Base-by-base conservation (phyloP, 768 basidiomycete genomes). In the Rhodocollybia butyracea region DNA sequence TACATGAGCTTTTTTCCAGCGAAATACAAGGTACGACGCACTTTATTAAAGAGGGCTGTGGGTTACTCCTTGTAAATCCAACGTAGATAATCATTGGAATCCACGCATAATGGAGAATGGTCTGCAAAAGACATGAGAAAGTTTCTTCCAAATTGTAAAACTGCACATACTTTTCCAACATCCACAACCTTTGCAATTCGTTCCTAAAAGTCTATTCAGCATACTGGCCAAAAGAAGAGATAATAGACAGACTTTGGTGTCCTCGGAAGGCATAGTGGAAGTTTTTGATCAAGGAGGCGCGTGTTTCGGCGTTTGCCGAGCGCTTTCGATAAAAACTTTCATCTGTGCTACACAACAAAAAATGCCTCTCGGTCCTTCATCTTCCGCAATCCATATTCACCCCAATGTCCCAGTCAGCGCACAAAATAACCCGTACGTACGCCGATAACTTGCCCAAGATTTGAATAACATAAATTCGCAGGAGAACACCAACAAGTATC, bases 51-150 rank as follows among this genome's bases (percentile, higher is more conserved):
- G 93, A 94, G 19, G 95, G 95, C 63, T 94, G 92, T 29, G 95
- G 95, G 67, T 89, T 92, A 67, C 92, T 94, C 62, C 89, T 78
- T 51, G 89, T 91, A 76, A 91, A 97, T 32, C 95, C 96, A 66
- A 97, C 81, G 71, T 94, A 97, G 65, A 98, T 95, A 66, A 98
- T 92, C 67, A 95, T 75, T 30, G 96, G 96, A 65, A 98, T 94
- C 93, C 95, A 98, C 60, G 87, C 88, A 63, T 94, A 97, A 73
- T 97, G 94, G 51, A 97, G 68, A 64, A 94, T 80, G 57, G 89
- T 93, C 94, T 97, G 65, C 22, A 32, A 36, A 8, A 40, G 39
- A 15, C 1, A 19, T 10, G 39, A 17, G 8, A 17, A n/a, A 3
- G 39, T 40, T 40, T 21, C n/a, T 40, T 36, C 34, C 34, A 36